Evolutionary conservation across 495 filamentous ascomycete genomes (phyloP), one percentile per base, ranked within the genome.

Genomic region (Aspergillus heteromorphus): DNA sequence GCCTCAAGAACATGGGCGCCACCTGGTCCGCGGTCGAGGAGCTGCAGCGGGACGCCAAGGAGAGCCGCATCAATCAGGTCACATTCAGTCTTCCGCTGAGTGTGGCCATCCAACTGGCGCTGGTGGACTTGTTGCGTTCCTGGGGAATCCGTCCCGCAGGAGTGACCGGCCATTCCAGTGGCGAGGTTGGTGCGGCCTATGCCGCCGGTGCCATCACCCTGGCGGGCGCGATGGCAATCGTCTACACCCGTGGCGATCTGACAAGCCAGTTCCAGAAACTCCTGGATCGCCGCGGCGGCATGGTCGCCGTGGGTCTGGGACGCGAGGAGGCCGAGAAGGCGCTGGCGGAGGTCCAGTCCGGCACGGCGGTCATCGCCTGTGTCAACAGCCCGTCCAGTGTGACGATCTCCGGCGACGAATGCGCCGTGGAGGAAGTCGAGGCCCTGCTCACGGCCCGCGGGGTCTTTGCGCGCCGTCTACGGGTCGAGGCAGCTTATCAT

Each of bases 101-200:
- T 30, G 62, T 63, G 0, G 63, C 60, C 1, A 14, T 66, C 2
- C 63, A 68, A 47, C 47, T 68, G 8, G 40, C 54, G 0, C 21
- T 68, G 4, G 58, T 64, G 1, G 53, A 64, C 25, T 36, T 68
- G 0, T 49, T 68, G 3, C 8, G 21, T 0, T 6, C 38, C 1
- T 67, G 55, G 42, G 65, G 62, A 11, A 51, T 75, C 10, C 21
- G 13, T 0, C 57, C 63, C 1, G 30, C 20, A 4, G 47, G 58
- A 1, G 80, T 83, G 1, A 56, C 77, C 14, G 82, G 82, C 13
- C 82, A 85, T 62, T 83, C 80, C 0, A 78, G 74, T 0, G 82
- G 82, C 9, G 82, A 85, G 60, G 82, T 85, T 18, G 78, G 70
- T 1, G 80, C 80, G 9, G 81, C 81, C 0, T 84, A 81, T 56